Evolutionary conservation across 768 basidiomycete genomes (phyloP), one percentile per base, ranked within the genome.

Genomic region (Coprinopsis sp.): DNA sequence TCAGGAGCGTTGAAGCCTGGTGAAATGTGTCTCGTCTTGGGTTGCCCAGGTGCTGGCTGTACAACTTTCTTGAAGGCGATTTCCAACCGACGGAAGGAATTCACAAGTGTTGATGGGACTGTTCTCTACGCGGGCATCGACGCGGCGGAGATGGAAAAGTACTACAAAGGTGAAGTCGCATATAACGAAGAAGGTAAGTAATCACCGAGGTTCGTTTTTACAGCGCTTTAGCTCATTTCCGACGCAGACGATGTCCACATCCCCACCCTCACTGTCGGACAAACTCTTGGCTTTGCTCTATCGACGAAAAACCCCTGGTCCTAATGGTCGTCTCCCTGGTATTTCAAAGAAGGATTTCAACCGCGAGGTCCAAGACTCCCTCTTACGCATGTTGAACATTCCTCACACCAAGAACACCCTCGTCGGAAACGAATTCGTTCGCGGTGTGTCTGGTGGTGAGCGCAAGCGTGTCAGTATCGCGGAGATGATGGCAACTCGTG

Each of bases 1-100:
- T 81, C 79, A 6, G 90, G 88, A 31, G 68, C 82, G 14, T 64
- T 90, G 31, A 82, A 85, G 51, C 78, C 87, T 0, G 82, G 89
- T 14, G 84, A 93, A 71, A 92, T 93, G 90, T 84, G 88, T 58
- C 75, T 91, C 5, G 88, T 87, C 18, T 71, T 88, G 11, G 91
- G 91, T 16, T 82, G 87, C 45, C 91, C 91, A 3, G 87, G 85
- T 1, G 76, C 87, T 4, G 91, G 91, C 27, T 94, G 92, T 60
- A 80, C 84, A 1, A 87, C 92, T 0, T 91, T 95, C 67, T 72
- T 95, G 18, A 91, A 90, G 64, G 65, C 81, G 0, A 83, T 95
- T 49, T 78, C 92, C 16, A 91, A 93, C 59, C 75, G 82, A 50
- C 75, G 87, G 3, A 70, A 68, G 6, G 84, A 77, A 11, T 93